Conservation (phyloP, 106 monocot genomes). For the Phalaenopsis aphrodite region DNA sequence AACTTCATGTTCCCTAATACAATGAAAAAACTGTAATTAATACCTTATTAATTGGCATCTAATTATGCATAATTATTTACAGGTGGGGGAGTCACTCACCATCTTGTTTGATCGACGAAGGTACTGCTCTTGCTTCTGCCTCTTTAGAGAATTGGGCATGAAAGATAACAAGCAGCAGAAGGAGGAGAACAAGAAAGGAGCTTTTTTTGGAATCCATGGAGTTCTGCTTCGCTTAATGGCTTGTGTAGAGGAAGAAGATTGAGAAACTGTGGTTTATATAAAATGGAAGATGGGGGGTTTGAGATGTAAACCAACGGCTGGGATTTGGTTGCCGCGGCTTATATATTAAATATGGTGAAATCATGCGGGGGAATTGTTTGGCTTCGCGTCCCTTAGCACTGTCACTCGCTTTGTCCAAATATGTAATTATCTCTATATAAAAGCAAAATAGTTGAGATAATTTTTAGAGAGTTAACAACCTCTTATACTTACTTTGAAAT, state of each 20-base stretch:
- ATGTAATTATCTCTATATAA: too few relatives aligned
- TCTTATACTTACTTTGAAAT: too few relatives aligned
- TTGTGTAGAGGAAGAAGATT: not conserved
- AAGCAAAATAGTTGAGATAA: too few relatives aligned
- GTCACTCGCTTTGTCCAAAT: too few relatives aligned
- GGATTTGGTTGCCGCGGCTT: not conserved
- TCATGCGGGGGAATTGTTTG: too few relatives aligned
- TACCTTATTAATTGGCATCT: not conserved
- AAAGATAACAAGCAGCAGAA: constrained; percentile 9
- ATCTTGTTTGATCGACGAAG: constrained; percentile 5
- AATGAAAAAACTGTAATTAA: not conserved
- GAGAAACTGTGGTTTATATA: not conserved
- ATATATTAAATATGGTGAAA: too few relatives aligned
- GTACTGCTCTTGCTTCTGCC: constrained; percentile 22
- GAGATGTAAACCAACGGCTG: not conserved
- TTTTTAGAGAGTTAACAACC: too few relatives aligned
- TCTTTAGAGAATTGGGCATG: not conserved
- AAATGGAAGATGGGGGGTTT: not conserved
- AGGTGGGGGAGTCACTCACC: constrained; percentile 6
- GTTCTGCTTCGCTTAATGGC: not conserved
- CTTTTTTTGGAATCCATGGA: not conserved
- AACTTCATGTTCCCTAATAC: constrained; percentile 21
- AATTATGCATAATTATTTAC: not conserved
- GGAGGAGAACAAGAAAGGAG: constrained; percentile 8
- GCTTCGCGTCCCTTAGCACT: too few relatives aligned